phyloP scores from a whole-genome alignment of 306 rosid genomes.

The Vicia sativa region DNA sequence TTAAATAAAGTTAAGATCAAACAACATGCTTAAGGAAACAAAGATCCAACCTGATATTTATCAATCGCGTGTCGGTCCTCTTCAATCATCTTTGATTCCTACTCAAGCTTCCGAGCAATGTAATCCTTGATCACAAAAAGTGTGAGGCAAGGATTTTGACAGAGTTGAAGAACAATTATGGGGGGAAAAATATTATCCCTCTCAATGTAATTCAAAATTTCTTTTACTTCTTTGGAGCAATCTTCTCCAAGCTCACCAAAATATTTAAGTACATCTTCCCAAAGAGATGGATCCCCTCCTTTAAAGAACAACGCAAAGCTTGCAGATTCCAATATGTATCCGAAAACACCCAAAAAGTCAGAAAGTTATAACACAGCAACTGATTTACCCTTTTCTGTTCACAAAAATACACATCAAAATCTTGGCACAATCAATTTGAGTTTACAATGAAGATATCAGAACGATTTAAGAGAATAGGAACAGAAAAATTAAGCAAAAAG shows the following conservation, averaged over 20 bases:
- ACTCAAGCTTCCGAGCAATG: slow-evolving; percentile 93
- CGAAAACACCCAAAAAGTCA: slow-evolving; percentile 50
- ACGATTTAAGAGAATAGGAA: slow-evolving; percentile 19
- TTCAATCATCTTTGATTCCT: slow-evolving; percentile 91
- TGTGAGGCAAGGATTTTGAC: slow-evolving; percentile 81
- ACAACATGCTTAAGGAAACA: slow-evolving; percentile 38
- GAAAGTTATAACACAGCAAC: slow-evolving; percentile 42
- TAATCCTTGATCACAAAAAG: slow-evolving; percentile 94
- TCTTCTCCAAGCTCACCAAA: slow-evolving; percentile 99
- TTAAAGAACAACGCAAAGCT: slow-evolving; percentile 91
- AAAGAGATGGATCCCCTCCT: slow-evolving; percentile 93
- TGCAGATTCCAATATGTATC: slow-evolving; percentile 92
- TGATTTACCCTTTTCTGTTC: background rate
- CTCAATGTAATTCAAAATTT: slow-evolving; percentile 87
- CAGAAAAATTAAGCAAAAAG: background rate
- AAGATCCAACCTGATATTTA: slow-evolving; percentile 77
- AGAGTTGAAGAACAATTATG: slow-evolving; percentile 89
- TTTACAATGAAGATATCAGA: background rate
- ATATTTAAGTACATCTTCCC: slow-evolving; percentile 97
- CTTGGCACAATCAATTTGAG: too few species aligned
- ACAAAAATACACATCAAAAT: background rate
- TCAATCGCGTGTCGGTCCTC: slow-evolving; percentile 90
- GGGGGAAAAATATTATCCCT: slow-evolving; percentile 97
- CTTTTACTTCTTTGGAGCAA: slow-evolving; percentile 96
- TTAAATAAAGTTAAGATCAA: slow-evolving; percentile 33